phyloP scores from a whole-genome alignment of 352 stramenopile species.

The Peronospora farinosa region DNA sequence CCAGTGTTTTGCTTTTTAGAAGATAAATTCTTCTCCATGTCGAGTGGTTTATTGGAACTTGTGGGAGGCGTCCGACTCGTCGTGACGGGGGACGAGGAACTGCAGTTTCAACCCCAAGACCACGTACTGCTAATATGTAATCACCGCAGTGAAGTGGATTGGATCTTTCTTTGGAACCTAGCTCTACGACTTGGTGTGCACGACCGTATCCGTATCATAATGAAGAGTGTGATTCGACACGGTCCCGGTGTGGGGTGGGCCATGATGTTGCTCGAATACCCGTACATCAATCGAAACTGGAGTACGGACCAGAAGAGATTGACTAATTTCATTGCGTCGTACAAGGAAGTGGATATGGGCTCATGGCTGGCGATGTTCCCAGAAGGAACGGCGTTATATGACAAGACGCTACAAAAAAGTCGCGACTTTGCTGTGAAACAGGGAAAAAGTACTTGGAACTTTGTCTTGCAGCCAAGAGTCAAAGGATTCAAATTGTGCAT shows the following conservation, averaged over 20 bases:
- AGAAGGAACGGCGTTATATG: conserved; percentile 66
- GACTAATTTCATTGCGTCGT: conserved; percentile 41
- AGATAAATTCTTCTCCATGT: conserved; percentile 51
- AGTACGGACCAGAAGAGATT: conserved; percentile 52
- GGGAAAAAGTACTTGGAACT: conserved; percentile 46
- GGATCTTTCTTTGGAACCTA: conserved; percentile 79
- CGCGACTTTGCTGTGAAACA: conserved; percentile 51
- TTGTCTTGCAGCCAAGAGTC: conserved; percentile 60
- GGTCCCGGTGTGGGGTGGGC: conserved; percentile 60
- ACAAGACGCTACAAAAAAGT: conserved; percentile 55
- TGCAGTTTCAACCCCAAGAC: conserved; percentile 38
- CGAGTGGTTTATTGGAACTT: conserved; percentile 53
- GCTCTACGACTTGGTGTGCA: conserved; percentile 57
- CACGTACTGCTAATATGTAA: conserved; percentile 66
- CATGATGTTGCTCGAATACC: conserved; percentile 62
- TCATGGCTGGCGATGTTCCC: conserved; percentile 77
- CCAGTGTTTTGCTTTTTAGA: conserved; percentile 36
- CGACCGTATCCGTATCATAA: conserved; percentile 71
- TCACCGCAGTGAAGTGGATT: conserved; percentile 77
- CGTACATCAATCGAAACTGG: conserved; percentile 70
- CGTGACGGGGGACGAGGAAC: conserved; percentile 43
- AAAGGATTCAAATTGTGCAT: conserved; percentile 66
- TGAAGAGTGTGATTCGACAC: conserved; percentile 63
- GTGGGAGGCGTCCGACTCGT: conserved; percentile 51
- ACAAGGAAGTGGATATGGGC: conserved; percentile 39